Evolutionary conservation across 495 filamentous ascomycete genomes (phyloP), one percentile per base, ranked within the genome.

Genomic region (Podospora australis): DNA sequence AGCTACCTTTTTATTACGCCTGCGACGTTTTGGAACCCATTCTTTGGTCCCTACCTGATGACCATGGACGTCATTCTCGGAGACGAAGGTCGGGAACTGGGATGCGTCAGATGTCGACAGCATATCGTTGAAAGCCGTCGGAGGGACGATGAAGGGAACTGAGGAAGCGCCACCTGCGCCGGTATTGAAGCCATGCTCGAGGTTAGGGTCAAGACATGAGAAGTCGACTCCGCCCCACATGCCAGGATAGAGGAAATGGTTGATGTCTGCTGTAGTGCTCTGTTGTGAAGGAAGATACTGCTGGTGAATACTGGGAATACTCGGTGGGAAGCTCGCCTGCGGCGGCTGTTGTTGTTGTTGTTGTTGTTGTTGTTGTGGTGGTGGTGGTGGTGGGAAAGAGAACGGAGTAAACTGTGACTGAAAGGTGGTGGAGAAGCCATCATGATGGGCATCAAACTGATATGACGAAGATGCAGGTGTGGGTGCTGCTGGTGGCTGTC

Each of bases 21-120:
- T 57, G 25, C 55, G 46, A 24, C 55, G 50, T 2, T 50, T 19
- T 13, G 55, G 55, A 29, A 53, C 32, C 55, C 55, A 57, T 48
- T 57, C 55, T 36, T 50, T 57, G 14, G 55, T 52, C 6, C 50
- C 50, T 21, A 50, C 50, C 11, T 29, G 26, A 6, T 6, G 11
- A 29, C 6, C 26, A 29, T 6, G 11, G 26, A 6, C 6, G 26
- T 29, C 26, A 42, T 50, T 57, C 29, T 57, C 55, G 20, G 55
- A 54, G n/a, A 53, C 50, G 30, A 45, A 21, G 29, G 11, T 29
- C 11, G 26, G 26, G 26, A 6, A 29, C 11, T 29, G 6, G 26
- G 26, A 11, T 29, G 26, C 26, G 6, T 6, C 6, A 6, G 26
- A 29, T 6, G 26, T 11, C 11, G 32, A 8, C 32, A 36, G 14